Base-by-base conservation (phyloP, 768 basidiomycete genomes). In the Daedaleopsis sinensis region DNA sequence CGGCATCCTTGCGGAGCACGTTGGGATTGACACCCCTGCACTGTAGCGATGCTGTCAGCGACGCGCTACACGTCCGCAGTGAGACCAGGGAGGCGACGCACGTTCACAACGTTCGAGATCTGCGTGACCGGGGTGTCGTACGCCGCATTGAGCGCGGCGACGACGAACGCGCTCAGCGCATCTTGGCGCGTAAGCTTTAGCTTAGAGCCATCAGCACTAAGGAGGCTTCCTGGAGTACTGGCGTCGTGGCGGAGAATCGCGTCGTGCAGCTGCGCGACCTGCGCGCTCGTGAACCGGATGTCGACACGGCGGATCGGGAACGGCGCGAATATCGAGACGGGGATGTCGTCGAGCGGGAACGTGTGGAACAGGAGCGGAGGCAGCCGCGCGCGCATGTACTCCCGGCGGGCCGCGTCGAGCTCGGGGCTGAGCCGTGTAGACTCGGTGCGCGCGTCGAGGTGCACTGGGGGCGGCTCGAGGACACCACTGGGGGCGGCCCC, bases 271-370 rank as follows among this genome's bases (percentile, higher is more conserved):
- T 18, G 5, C 18, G 44, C 18, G 16, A 46, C 44, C 18, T 46
- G 44, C 15, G 44, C 44, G 9, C 16, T n/a, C 2, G 44, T 18
- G 18, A 46, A 46, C 23, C 36, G 39, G 55, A 48, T 8, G n/a
- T 46, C 32, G 23, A 56, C 36, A 5, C 39, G 55, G 39, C 19
- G 19, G 55, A 56, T 46, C 3, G 55, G 55, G 55, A 56, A 56
- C 19, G 42, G 43, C 21, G 43, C 32, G 24, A 44, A 36, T 39
- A 56, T 46, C 13, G 55, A 44, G 11, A 46, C 32, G 23, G 32
- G 35, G 55, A 56, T 48, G 16, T 56, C 35, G 43, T 46, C 55
- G 21, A 43, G 43, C 43, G 55, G 55, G 42, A 56, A 44, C 55
- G 55, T 48, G 43, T 56, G 42, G 42, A 35, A 36, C 19, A 46